Evolutionary conservation across 2,329 filamentous ascomycete genomes (phyloP).

Genomic region (Sclerotinia subarctica): DNA sequence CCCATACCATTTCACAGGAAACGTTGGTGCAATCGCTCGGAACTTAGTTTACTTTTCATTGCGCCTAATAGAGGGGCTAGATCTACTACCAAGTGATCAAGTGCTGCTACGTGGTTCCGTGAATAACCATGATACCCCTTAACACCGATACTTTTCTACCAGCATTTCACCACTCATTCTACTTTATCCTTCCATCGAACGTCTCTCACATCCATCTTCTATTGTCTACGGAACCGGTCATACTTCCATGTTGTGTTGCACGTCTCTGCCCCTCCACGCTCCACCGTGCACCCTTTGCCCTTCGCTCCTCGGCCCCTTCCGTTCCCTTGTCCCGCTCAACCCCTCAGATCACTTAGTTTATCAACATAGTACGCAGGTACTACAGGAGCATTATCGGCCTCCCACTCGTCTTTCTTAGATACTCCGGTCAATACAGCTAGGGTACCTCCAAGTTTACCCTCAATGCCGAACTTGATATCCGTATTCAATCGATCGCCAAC

Average conservation of each 20-base stretch:
- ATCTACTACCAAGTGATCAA: not conserved
- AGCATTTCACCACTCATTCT: not conserved
- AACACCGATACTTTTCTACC: not conserved
- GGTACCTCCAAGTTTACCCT: conserved; percentile 87
- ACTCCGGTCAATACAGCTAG: conserved; percentile 90
- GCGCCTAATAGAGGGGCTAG: not conserved
- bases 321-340: conserved; percentile 23
- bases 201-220: not conserved
- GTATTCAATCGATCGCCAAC: conserved; percentile 91
- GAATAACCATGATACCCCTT: not conserved
- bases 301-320: not conserved
- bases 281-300: not conserved
- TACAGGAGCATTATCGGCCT: conserved; percentile 63
- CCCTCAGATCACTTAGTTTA: conserved; percentile 71
- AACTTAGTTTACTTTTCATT: not conserved
- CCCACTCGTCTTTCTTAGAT: conserved; percentile 77
- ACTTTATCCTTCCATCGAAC: not conserved
- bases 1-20: not conserved
- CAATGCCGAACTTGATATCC: conserved; percentile 91
- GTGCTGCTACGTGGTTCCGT: conserved; percentile 2
- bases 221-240: not conserved
- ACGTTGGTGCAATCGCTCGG: not conserved
- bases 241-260: not conserved
- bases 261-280: not conserved
- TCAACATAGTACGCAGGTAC: conserved; percentile 83